phyloP scores from a whole-genome alignment of 176 grass and related monocot genomes.

The Ananas comosus region DNA sequence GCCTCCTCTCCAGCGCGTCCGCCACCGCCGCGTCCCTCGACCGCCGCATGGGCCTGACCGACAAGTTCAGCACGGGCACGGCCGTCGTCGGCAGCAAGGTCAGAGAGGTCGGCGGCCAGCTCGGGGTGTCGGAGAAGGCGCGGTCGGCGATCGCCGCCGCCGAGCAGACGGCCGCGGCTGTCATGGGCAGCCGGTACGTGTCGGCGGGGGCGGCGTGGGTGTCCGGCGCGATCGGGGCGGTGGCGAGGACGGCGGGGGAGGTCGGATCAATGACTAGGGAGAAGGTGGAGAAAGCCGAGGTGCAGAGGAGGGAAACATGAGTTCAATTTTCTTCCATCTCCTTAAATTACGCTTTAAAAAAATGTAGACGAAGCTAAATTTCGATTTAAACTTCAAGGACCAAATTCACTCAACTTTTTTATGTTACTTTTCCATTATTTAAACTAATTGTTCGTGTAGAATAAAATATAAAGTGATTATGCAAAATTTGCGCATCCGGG shows the following conservation, averaged over 20 bases:
- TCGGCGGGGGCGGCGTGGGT: constrained; percentile 29
- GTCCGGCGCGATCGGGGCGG: constrained; percentile 5
- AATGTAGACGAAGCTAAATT: too few relatives aligned
- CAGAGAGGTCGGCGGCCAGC: constrained; percentile 27
- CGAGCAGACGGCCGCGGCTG: constrained; percentile 17
- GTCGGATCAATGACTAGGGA: constrained; percentile 27
- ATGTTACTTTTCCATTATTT: too few relatives aligned
- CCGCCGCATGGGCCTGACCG: constrained; percentile 23
- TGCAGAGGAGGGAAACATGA: neutral
- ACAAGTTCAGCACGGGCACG: constrained; percentile 30
- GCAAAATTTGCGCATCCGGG: constrained; percentile 56
- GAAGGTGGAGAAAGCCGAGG: constrained; percentile 21
- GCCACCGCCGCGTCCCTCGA: constrained; percentile 30
- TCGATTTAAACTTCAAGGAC: too few relatives aligned
- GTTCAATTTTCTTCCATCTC: too few relatives aligned
- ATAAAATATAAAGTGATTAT: too few relatives aligned
- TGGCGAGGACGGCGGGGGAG: constrained; percentile 27
- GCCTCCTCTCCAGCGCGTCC: constrained; percentile 24
- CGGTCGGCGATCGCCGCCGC: constrained; percentile 16
- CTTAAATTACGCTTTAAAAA: too few relatives aligned
- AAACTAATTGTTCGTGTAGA: too few relatives aligned
- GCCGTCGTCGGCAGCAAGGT: constrained; percentile 20
- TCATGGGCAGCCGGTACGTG: constrained; percentile 26
- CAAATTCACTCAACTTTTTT: too few relatives aligned
- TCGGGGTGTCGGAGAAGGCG: constrained; percentile 29